Conservation (phyloP, 108 stramenopile genomes). For the Skeletonema menzelii region DNA sequence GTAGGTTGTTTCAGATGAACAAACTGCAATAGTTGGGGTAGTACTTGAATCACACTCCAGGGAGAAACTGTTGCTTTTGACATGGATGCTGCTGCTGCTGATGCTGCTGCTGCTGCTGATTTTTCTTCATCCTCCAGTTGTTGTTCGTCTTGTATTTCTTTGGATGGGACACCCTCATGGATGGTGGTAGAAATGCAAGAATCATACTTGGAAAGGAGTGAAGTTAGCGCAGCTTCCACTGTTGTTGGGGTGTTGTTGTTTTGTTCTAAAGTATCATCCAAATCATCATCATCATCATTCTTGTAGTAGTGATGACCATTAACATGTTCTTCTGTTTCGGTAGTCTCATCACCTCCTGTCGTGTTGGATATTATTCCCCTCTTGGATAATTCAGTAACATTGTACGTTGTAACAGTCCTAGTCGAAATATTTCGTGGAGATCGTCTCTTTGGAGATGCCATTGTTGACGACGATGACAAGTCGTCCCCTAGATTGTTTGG, state of each 20-base stretch:
- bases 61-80: background rate
- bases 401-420: background rate
- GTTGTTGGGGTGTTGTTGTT: background rate
- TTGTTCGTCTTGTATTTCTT: background rate
- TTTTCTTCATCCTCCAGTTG: background rate
- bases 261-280: background rate
- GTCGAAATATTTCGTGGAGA: background rate
- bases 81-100: background rate
- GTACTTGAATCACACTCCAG: background rate
- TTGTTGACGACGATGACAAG: background rate
- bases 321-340: background rate
- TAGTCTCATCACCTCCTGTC: background rate
- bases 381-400: slow-evolving; percentile 4
- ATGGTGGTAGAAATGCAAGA: background rate
- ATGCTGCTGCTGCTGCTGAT: background rate
- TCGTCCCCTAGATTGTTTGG: background rate
- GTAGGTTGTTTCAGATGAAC: background rate
- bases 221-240: slow-evolving; percentile 3
- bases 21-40: background rate
- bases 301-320: background rate
- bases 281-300: background rate
- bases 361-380: background rate
- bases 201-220: slow-evolving; percentile 11
- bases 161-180: background rate
- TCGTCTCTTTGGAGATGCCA: background rate